Evolutionary conservation across 1,284 basidiomycete genomes (phyloP).

Genomic region (Ganoderma boninense): DNA sequence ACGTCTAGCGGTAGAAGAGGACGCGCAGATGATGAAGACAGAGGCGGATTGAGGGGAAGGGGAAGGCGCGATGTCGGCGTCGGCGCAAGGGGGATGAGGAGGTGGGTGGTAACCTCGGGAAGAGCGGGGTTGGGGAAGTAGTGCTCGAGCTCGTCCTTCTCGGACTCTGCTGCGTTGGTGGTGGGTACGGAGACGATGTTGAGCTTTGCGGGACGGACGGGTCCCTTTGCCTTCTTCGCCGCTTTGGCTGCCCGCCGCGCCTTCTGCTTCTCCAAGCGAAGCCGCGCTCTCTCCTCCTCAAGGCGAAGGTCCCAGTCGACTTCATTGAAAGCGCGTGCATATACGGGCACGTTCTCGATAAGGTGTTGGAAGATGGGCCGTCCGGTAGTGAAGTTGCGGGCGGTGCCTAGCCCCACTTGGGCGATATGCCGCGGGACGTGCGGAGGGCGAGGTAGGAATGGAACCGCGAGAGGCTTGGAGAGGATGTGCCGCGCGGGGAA

Average conservation of each 20-base stretch:
- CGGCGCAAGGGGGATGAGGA: constrained; percentile 78
- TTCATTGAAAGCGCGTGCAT: constrained; percentile 73
- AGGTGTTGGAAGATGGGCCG: constrained; percentile 81
- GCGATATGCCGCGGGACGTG: constrained; percentile 55
- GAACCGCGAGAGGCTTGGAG: constrained; percentile 50
- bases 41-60: constrained; percentile 48
- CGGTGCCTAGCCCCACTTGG: constrained; percentile 76
- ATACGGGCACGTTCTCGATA: constrained; percentile 77
- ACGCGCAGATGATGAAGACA: constrained; percentile 38
- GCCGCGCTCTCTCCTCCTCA: constrained; percentile 52
- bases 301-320: constrained; percentile 69
- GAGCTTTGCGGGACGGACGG: constrained; percentile 19
- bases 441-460: constrained; percentile 66
- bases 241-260: constrained; percentile 36
- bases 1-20: constrained; percentile 64
- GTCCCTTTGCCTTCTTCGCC: constrained; percentile 34
- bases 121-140: constrained; percentile 60
- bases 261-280: constrained; percentile 41
- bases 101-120: constrained; percentile 64
- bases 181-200: constrained; percentile 28
- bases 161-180: constrained; percentile 21
- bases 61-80: constrained; percentile 72
- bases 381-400: constrained; percentile 73
- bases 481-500: constrained; percentile 57
- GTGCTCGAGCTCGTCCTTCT: constrained; percentile 58